Evolutionary conservation across 1,284 basidiomycete species (phyloP).

Genomic region (Sphaerobolus stellatus): DNA sequence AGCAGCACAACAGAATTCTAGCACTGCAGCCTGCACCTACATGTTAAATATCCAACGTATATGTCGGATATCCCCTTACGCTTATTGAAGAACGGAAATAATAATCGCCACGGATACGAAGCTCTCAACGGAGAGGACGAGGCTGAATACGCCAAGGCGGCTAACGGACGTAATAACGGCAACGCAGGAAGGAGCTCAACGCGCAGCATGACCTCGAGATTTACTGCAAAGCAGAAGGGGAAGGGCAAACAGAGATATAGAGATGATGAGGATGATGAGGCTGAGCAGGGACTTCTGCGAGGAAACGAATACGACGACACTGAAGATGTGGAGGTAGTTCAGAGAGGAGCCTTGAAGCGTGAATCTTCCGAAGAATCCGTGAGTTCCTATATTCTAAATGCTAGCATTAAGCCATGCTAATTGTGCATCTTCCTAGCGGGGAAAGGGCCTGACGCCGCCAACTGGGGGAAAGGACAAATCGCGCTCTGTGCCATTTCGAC

Average conservation of each 20-base stretch:
- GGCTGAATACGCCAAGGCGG: constrained; percentile 26
- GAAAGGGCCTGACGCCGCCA: constrained; percentile 7
- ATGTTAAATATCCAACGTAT: constrained; percentile 15
- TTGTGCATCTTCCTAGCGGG: constrained; percentile 3
- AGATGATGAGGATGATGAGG: constrained; percentile 20
- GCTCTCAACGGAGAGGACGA: constrained; percentile 40
- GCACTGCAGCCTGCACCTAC: not conserved
- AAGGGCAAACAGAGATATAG: constrained; percentile 16
- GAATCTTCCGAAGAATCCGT: constrained; percentile 7
- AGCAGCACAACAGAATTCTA: too few relatives aligned
- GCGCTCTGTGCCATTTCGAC: constrained; percentile 74
- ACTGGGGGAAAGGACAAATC: constrained; percentile 60
- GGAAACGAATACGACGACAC: constrained; percentile 14
- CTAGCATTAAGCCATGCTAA: not conserved
- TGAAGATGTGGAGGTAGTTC: constrained; percentile 11
- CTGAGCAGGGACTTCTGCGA: constrained; percentile 21
- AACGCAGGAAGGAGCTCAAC: constrained; percentile 4
- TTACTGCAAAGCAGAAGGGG: constrained; percentile 11
- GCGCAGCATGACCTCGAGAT: constrained; percentile 3
- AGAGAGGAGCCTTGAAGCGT: not conserved
- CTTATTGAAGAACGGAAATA: constrained; percentile 47
- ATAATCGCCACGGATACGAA: constrained; percentile 47
- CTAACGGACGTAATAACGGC: constrained; percentile 7
- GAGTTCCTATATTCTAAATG: not conserved
- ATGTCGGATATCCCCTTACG: constrained; percentile 75